Evolutionary conservation across 2,329 filamentous ascomycete species (phyloP), one percentile per base, ranked within the genome.

Genomic region (Penicillium sp.): DNA sequence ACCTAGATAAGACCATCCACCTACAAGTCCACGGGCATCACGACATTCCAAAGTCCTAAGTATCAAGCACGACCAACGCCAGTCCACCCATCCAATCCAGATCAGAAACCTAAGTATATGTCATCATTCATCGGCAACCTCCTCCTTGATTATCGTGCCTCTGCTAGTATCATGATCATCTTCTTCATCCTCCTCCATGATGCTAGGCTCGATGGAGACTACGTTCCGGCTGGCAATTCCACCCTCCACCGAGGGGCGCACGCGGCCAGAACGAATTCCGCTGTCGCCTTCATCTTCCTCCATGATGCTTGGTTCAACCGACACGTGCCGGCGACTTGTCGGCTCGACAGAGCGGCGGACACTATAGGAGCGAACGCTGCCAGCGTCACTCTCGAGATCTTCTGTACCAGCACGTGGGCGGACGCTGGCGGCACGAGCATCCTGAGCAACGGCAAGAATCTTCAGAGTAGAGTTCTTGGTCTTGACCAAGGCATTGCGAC

Each of bases 371-470:
- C 71, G 70, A 36, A 73, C 68, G 54, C 71, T 73, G 7, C 63
- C 66, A 16, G 65, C 60, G 56, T 75, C 73, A 22, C 63, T 73
- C 33, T 72, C 73, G 49, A 59, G 58, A 41, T 72, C 73, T 9
- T 70, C 72, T 2, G 67, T 72, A 22, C 69, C 70, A 24, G 74
- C 73, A 5, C 72, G 68, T n/a, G 68, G 70, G 33, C 71, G 63
- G 2, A 65, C 66, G 39, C 72, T 77, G 35, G 67, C 65, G 18
- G 69, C 68, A 7, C 73, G 70, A 44, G 64, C 60, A 27, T 74
- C 69, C 82, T 84, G 22, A 83, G 85, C 14, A 83, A 85, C 69
- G 27, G 75, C 73, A 18, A 79, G 62, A 19, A 79, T 69, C 63
- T 79, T 79, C 19, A 79, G 66, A 10, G 78, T 68, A 2, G 74